phyloP scores from a whole-genome alignment of 768 basidiomycete species.

The Rhodocollybia butyracea region DNA sequence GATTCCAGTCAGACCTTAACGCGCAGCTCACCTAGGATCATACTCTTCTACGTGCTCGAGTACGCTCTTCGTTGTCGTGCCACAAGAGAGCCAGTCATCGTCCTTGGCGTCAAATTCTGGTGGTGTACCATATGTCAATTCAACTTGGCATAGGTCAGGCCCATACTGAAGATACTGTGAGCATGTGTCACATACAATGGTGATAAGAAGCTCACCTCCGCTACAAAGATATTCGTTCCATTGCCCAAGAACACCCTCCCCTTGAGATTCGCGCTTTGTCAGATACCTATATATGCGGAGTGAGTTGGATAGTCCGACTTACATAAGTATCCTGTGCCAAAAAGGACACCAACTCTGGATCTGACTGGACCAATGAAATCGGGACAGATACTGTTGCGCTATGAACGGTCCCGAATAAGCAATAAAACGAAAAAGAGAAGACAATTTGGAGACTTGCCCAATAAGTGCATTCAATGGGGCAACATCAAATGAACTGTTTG shows the following conservation, averaged over 20 bases:
- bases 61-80: background rate
- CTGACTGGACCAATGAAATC: background rate
- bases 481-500: background rate
- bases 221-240: background rate
- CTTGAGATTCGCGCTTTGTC: no score
- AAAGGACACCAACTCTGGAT: constrained; percentile 7
- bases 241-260: constrained; percentile 6
- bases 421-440: background rate
- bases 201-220: constrained; percentile 1
- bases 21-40: constrained; percentile 4
- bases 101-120: background rate
- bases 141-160: constrained; percentile 5
- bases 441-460: background rate
- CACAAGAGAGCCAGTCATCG: background rate
- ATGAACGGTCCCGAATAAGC: no score
- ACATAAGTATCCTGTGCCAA: no score
- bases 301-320: no score
- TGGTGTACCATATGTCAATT: background rate
- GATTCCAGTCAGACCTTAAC: background rate
- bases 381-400: constrained; percentile 2
- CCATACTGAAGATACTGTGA: constrained; percentile 3
- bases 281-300: no score
- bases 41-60: background rate
- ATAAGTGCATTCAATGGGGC: background rate
- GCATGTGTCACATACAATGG: background rate